These are phyloP conservation scores for Globisporangium paroecandrum DNA, from an alignment of 352 stramenopile species.

Conservation along the genomic window DNA sequence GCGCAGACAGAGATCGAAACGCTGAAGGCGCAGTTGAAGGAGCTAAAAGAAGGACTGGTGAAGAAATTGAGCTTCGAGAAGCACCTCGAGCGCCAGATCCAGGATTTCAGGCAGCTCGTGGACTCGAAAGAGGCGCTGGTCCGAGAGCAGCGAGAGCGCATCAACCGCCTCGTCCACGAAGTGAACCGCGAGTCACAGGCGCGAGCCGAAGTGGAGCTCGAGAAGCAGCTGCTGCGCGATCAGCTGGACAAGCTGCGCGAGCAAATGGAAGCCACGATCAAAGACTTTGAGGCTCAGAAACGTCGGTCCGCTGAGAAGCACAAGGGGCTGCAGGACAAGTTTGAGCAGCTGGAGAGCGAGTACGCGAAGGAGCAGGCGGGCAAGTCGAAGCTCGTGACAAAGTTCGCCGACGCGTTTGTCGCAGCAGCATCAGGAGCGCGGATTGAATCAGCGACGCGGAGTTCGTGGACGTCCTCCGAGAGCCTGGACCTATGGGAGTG, in stretches of 20 bases:
- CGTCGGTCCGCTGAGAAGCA: constrained; percentile 31
- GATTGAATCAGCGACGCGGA: not conserved
- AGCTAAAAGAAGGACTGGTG: constrained; percentile 39
- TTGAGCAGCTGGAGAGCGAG: constrained; percentile 39
- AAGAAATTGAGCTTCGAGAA: constrained; percentile 33
- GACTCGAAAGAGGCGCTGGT: constrained; percentile 31
- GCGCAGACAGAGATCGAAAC: constrained; percentile 29
- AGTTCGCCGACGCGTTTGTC: constrained; percentile 31
- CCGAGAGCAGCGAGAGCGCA: constrained; percentile 53
- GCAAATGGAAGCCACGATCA: constrained; percentile 33
- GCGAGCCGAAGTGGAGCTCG: constrained; percentile 43
- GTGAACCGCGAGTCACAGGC: constrained; percentile 45
- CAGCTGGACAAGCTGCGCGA: constrained; percentile 42
- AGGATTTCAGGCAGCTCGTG: constrained; percentile 34
- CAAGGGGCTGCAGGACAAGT: constrained; percentile 26
- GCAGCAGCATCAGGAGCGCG: not conserved
- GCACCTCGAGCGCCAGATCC: constrained; percentile 35
- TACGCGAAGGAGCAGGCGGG: constrained; percentile 35
- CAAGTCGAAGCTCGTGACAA: constrained; percentile 41
- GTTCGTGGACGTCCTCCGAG: constrained; percentile 17
- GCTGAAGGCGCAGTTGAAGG: constrained; percentile 40
- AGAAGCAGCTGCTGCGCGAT: constrained; percentile 37
- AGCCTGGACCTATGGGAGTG: constrained; percentile 49
- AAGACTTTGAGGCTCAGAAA: constrained; percentile 39
- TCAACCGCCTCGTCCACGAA: constrained; percentile 48